phyloP scores from a whole-genome alignment of 2,329 filamentous ascomycete genomes.

The Paecilomyces niveus region DNA sequence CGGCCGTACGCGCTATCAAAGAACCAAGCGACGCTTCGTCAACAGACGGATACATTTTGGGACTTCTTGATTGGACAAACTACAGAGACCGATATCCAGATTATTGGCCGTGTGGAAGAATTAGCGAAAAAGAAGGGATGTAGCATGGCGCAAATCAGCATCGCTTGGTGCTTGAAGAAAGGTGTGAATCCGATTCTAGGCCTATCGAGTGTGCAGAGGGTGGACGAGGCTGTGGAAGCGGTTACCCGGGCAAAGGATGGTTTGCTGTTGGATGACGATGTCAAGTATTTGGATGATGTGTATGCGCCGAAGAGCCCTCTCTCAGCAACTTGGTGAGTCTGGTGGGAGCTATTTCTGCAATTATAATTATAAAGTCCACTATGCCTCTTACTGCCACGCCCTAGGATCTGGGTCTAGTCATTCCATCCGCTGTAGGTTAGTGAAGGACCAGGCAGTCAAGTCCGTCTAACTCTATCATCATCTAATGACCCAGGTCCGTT shows the following conservation, averaged over 20 bases:
- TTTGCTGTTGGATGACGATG: slow-evolving; percentile 50
- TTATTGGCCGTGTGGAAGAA: slow-evolving; percentile 51
- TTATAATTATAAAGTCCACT: too few species aligned
- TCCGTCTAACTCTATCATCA: too few species aligned
- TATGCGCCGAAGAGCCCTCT: slow-evolving; percentile 46
- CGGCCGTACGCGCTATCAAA: slow-evolving; percentile 31
- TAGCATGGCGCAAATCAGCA: slow-evolving; percentile 57
- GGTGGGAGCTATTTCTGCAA: too few species aligned
- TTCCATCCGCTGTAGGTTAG: too few species aligned
- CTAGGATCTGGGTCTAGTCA: too few species aligned
- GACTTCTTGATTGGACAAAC: slow-evolving; percentile 34
- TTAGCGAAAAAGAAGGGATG: slow-evolving; percentile 50
- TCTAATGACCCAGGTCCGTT: too few species aligned
- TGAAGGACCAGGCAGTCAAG: too few species aligned
- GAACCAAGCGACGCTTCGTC: slow-evolving; percentile 34
- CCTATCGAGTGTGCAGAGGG: slow-evolving; percentile 49
- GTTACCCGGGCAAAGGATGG: slow-evolving; percentile 26
- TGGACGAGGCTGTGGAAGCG: slow-evolving; percentile 54
- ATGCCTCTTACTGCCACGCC: too few species aligned
- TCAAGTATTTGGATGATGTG: slow-evolving; percentile 54
- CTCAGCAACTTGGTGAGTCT: too few species aligned
- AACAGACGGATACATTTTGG: slow-evolving; percentile 37
- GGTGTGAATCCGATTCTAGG: slow-evolving; percentile 56
- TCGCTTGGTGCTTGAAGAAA: slow-evolving; percentile 55
- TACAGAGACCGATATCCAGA: slow-evolving; percentile 44